phyloP scores from a whole-genome alignment of 2,329 filamentous ascomycete species.

The Metarhizium guizhouense region DNA sequence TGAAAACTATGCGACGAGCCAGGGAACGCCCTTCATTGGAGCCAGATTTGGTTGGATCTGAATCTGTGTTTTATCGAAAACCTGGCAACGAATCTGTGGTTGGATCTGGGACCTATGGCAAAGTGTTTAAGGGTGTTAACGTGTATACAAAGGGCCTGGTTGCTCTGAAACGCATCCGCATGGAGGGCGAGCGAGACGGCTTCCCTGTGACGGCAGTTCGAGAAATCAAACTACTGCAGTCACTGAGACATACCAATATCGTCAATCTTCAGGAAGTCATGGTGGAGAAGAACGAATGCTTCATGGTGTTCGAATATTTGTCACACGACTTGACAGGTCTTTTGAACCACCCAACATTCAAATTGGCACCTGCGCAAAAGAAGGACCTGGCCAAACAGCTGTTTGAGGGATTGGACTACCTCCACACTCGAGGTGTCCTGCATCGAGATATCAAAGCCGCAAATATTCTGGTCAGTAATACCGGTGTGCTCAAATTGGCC shows the following conservation, averaged over 20 bases:
- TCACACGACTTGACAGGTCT: slow-evolving; percentile 93
- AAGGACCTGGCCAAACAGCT: slow-evolving; percentile 90
- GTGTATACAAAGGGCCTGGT: slow-evolving; percentile 82
- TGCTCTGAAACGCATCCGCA: slow-evolving; percentile 82
- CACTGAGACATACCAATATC: slow-evolving; percentile 71
- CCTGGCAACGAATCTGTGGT: slow-evolving; percentile 97
- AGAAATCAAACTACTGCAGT: slow-evolving; percentile 88
- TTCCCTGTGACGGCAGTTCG: slow-evolving; percentile 87
- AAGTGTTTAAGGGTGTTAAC: slow-evolving; percentile 89
- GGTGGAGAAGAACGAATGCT: slow-evolving; percentile 98
- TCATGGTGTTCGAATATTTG: slow-evolving; percentile 98
- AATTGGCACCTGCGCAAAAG: slow-evolving; percentile 74
- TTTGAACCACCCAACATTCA: slow-evolving; percentile 88
- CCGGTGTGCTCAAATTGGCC: slow-evolving; percentile 81
- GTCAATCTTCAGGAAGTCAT: slow-evolving; percentile 84
- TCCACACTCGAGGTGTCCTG: slow-evolving; percentile 85
- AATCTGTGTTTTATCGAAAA: slow-evolving; percentile 90
- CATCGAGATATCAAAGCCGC: slow-evolving; percentile 98
- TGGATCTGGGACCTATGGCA: slow-evolving; percentile 90
- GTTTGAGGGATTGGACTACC: slow-evolving; percentile 87
- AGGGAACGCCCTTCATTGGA: slow-evolving; percentile 65
- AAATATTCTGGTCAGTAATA: slow-evolving; percentile 89
- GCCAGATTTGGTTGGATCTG: slow-evolving; percentile 64
- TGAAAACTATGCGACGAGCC: slow-evolving; percentile 58
- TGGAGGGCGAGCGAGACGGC: slow-evolving; percentile 87